Evolutionary conservation across 208 protist genomes (phyloP), one percentile per base, ranked within the genome.

Genomic region (Wallacemonas sp.): DNA sequence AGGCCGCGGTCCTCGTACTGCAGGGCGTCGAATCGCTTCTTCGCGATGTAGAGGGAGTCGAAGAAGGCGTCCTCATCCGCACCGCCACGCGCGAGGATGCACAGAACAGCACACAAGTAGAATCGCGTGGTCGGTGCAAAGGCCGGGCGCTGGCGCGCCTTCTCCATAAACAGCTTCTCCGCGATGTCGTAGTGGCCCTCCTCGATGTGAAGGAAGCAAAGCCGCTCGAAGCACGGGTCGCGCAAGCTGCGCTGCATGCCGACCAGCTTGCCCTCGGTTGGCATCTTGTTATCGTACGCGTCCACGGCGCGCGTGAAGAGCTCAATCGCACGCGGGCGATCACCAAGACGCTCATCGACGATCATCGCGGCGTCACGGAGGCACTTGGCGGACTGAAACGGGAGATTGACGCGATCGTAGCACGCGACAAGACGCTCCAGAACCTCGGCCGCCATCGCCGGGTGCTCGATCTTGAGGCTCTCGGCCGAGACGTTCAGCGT

Each of bases 301-400:
- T 79, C 61, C n/a, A 90, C 63, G 12, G 87, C 84, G 8, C 47
- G 68, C 14, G 54, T 77, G 68, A 88, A 90, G 49, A 72, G 41
- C 34, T 74, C 67, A 49, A 93, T 76, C 17, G 87, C 87, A 23
- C 48, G 41, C 21, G 34, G 69, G 12, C 70, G 72, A 4, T 84
- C 70, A 0, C 60, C 66, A 38, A 93, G 54, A 14, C 66, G 67
- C 11, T 72, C 32, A 32, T 94, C 88, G 21, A 84, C 43, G 3
- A 94, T 27, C 41, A 83, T 70, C 0, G 83, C 88, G 14, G 80
- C 74, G 5, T 92, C 83, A 41, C 79, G 85, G 30, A 73, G 67
- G 62, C 88, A 94, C n/a, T 80, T 78, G 0, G 88, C 88, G 0
- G 88, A 74, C 66, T 94, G 88, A 46, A 81, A 78, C 19, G 48